These are phyloP conservation scores for Dendrobium catenatum DNA, from an alignment of 106 monocot species.

Conservation along the genomic window DNA sequence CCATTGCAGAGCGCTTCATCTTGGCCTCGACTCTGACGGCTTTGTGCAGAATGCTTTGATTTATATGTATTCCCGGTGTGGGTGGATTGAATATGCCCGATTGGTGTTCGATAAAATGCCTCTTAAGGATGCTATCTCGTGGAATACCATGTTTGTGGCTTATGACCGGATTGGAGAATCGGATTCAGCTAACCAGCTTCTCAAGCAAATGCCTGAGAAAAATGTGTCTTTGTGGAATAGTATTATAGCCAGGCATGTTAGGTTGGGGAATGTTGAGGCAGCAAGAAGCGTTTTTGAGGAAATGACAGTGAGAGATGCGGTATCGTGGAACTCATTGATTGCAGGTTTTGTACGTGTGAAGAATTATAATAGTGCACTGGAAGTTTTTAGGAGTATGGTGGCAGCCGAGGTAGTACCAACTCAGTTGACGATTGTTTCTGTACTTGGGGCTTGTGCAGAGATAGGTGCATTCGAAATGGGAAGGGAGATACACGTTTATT, in stretches of 20 bases:
- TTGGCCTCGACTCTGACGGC: conserved; percentile 23
- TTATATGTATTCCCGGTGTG: conserved; percentile 36
- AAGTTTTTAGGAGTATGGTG: conserved; percentile 46
- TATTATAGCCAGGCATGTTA: conserved; percentile 27
- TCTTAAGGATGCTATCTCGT: conserved; percentile 36
- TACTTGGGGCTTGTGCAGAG: conserved; percentile 64
- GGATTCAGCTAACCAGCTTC: conserved; percentile 18
- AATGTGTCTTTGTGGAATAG: conserved; percentile 48
- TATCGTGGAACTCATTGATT: conserved; percentile 66
- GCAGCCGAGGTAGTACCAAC: conserved; percentile 29
- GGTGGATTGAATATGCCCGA: conserved; percentile 19
- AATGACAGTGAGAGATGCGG: conserved; percentile 45
- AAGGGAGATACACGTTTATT: conserved; percentile 27
- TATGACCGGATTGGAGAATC: conserved; percentile 27
- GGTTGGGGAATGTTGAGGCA: conserved; percentile 26
- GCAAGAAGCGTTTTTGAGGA: conserved; percentile 46
- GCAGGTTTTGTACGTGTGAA: conserved; percentile 28
- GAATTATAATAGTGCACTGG: conserved; percentile 29
- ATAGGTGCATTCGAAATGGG: conserved; percentile 35
- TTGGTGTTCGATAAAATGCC: conserved; percentile 54
- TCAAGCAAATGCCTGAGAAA: conserved; percentile 40
- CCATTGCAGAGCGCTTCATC: conserved; percentile 31
- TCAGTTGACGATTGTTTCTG: conserved; percentile 48
- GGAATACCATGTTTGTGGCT: conserved; percentile 50
- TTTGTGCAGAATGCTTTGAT: conserved; percentile 52